Evolutionary conservation across 1,139 yeast genomes (phyloP).

Genomic region (Saccharomyces hybrid): DNA sequence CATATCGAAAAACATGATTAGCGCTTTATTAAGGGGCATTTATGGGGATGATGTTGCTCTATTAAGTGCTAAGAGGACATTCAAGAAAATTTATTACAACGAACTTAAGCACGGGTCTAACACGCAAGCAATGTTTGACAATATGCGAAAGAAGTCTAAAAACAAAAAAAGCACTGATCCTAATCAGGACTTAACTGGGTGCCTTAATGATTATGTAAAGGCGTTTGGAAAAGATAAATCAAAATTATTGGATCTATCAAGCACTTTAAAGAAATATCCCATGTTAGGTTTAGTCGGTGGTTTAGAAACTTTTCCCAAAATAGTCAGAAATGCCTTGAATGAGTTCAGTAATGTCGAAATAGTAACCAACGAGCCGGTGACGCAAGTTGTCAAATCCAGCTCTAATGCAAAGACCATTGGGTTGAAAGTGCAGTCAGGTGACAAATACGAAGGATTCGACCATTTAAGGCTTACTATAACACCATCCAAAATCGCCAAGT

Average conservation of each 20-base stretch:
- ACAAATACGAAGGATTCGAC: slow-evolving; percentile 32
- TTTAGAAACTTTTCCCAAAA: slow-evolving; percentile 43
- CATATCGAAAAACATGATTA: slow-evolving; percentile 55
- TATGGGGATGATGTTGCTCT: slow-evolving; percentile 77
- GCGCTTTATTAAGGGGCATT: slow-evolving; percentile 83
- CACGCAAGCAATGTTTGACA: slow-evolving; percentile 33
- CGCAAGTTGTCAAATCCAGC: slow-evolving; percentile 4
- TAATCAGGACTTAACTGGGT: slow-evolving; percentile 5
- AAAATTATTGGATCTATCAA: slow-evolving; percentile 34
- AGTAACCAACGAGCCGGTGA: slow-evolving; percentile 24
- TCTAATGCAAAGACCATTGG: slow-evolving; percentile 10
- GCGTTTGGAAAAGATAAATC: slow-evolving; percentile 35
- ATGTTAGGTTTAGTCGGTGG: slow-evolving; percentile 49
- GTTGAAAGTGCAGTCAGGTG: slow-evolving; percentile 14
- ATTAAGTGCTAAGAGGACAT: slow-evolving; percentile 56
- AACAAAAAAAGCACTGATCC: slow-evolving; percentile 11
- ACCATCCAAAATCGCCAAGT: slow-evolving; percentile 32
- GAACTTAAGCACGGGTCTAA: slow-evolving; percentile 58
- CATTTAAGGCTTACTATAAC: slow-evolving; percentile 55
- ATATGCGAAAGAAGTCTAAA: slow-evolving; percentile 9
- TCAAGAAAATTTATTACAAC: slow-evolving; percentile 44
- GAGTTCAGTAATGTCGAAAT: slow-evolving; percentile 38
- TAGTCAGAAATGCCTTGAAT: slow-evolving; percentile 35
- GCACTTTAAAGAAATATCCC: slow-evolving; percentile 40
- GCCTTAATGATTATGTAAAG: slow-evolving; percentile 16